Conservation (phyloP, 495 filamentous ascomycete genomes). For the Xylaria flabelliformis region DNA sequence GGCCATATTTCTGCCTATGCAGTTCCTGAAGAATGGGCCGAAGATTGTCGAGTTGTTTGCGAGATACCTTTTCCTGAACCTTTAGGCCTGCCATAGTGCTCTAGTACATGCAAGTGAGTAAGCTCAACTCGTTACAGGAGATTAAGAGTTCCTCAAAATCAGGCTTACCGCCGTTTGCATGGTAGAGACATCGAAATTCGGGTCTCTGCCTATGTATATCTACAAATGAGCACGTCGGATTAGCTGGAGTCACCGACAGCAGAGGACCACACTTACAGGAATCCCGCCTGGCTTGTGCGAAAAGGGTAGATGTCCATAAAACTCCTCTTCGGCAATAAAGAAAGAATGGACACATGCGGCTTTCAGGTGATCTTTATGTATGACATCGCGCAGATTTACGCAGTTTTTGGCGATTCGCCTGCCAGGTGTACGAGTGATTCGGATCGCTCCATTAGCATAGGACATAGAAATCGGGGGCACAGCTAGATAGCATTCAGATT, state of each 20-base stretch:
- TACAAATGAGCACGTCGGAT: neutral
- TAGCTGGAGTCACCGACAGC: neutral
- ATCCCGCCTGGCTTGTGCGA: slow-evolving; percentile 23
- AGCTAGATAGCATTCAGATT: neutral
- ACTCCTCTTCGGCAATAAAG: slow-evolving; percentile 32
- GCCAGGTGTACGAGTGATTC: slow-evolving; percentile 34
- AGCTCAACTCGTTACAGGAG: neutral
- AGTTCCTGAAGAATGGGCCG: slow-evolving; percentile 24
- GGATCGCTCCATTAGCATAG: slow-evolving; percentile 30
- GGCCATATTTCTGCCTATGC: slow-evolving; percentile 24
- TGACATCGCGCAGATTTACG: slow-evolving; percentile 30
- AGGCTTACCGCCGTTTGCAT: neutral
- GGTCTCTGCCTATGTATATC: slow-evolving; percentile 35
- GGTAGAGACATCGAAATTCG: slow-evolving; percentile 23
- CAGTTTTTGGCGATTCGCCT: slow-evolving; percentile 31
- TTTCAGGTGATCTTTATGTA: slow-evolving; percentile 29
- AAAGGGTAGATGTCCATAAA: slow-evolving; percentile 31
- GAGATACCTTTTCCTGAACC: slow-evolving; percentile 27
- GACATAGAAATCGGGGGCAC: slow-evolving; percentile 1
- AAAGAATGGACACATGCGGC: slow-evolving; percentile 34
- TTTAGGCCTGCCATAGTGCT: slow-evolving; percentile 22
- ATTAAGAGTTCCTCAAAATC: neutral
- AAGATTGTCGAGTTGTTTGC: slow-evolving; percentile 27
- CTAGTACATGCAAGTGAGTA: slow-evolving; percentile 7
- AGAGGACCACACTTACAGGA: slow-evolving; percentile 27